Evolutionary conservation across 2,329 filamentous ascomycete species (phyloP).

Genomic region (Aureobasidium leucospermi): DNA sequence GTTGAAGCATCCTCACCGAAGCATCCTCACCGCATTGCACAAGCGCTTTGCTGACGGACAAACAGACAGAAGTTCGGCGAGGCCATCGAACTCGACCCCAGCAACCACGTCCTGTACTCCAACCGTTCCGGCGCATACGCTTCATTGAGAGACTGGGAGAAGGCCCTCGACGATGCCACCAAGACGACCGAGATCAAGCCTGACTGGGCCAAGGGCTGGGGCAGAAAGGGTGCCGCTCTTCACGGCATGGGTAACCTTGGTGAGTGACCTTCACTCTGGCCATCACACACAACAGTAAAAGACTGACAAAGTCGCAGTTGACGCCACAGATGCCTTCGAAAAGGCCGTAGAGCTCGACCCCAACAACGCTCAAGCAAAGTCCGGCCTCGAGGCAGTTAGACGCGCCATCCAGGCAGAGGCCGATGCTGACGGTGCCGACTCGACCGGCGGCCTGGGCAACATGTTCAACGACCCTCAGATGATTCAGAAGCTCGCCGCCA

Average conservation of each 20-base stretch:
- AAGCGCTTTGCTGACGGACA: constrained; percentile 15
- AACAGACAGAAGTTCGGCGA: constrained; percentile 84
- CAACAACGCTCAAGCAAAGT: constrained; percentile 86
- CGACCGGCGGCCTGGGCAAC: constrained; percentile 68
- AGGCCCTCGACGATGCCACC: constrained; percentile 79
- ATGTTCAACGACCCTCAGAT: constrained; percentile 94
- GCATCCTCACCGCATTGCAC: constrained; percentile 2
- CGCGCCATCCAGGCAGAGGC: constrained; percentile 79
- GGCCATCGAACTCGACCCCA: constrained; percentile 79
- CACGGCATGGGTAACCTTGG: constrained; percentile 79
- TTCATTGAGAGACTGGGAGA: constrained; percentile 80
- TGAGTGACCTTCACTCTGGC: constrained; percentile 29
- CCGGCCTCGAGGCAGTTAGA: constrained; percentile 74
- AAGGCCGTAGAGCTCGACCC: constrained; percentile 90
- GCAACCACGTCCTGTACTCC: constrained; percentile 95
- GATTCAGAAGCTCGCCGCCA: constrained; percentile 80
- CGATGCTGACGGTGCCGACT: constrained; percentile 57
- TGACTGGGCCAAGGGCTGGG: constrained; percentile 97
- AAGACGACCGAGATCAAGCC: constrained; percentile 94
- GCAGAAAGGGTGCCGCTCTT: constrained; percentile 82
- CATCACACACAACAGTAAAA: background rate
- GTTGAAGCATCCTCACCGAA: constrained; percentile 31
- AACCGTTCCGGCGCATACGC: constrained; percentile 86
- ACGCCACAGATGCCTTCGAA: constrained; percentile 83
- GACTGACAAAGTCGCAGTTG: constrained; percentile 40